phyloP scores from a whole-genome alignment of 1,284 basidiomycete species.

The Cryptococcus sp. region DNA sequence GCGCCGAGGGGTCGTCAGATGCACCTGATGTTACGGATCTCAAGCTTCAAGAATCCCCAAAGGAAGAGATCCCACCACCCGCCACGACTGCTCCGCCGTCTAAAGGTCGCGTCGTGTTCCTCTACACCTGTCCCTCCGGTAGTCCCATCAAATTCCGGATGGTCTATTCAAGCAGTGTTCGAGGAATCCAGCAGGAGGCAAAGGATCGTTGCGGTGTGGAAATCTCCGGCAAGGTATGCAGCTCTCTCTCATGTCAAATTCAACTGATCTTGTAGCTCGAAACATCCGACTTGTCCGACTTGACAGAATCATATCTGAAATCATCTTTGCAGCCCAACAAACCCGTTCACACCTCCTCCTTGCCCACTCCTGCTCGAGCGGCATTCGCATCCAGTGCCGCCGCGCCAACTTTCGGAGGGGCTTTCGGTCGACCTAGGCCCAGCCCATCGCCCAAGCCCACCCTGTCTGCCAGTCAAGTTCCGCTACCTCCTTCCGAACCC shows the following conservation, averaged over 20 bases:
- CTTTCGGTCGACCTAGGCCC: slow-evolving; percentile 27
- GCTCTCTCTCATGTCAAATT: background rate
- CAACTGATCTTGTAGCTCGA: slow-evolving; percentile 58
- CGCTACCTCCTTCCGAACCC: slow-evolving; percentile 26
- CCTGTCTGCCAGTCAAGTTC: slow-evolving; percentile 22
- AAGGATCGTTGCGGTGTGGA: slow-evolving; percentile 52
- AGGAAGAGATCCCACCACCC: slow-evolving; percentile 6
- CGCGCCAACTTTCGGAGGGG: slow-evolving; percentile 12
- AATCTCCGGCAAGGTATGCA: slow-evolving; percentile 45
- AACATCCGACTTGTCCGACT: slow-evolving; percentile 70
- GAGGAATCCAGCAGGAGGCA: slow-evolving; percentile 57
- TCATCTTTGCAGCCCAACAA: slow-evolving; percentile 51
- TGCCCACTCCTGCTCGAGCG: slow-evolving; percentile 7
- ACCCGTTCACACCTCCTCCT: slow-evolving; percentile 30
- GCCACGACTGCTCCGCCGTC: background rate
- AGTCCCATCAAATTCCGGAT: slow-evolving; percentile 79
- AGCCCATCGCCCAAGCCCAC: slow-evolving; percentile 12
- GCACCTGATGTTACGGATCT: slow-evolving; percentile 1
- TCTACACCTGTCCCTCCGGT: slow-evolving; percentile 76
- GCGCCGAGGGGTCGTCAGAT: background rate
- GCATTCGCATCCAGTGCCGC: slow-evolving; percentile 11
- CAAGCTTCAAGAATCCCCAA: background rate
- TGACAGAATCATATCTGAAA: slow-evolving; percentile 61
- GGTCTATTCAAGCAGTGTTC: slow-evolving; percentile 72
- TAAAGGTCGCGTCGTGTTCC: slow-evolving; percentile 59